These are phyloP conservation scores for Lyophyllum decastes DNA, from an alignment of 768 basidiomycete genomes.

Conservation along the genomic window DNA sequence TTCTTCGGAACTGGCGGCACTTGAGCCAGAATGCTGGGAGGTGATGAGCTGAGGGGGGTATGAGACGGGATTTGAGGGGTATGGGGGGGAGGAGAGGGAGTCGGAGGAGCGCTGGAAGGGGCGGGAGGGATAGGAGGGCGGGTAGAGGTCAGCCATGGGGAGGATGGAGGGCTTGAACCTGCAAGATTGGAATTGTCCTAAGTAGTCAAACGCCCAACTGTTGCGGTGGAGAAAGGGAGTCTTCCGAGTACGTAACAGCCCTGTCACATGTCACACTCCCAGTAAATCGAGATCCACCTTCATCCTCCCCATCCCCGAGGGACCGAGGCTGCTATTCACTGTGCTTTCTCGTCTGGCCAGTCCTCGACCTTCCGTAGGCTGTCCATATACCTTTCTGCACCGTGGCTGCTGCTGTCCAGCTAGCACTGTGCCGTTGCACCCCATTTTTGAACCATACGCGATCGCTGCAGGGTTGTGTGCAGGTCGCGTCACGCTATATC, in stretches of 20 bases:
- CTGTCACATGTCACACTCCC: constrained; percentile 22
- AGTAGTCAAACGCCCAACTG: constrained; percentile 26
- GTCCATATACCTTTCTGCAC: neutral
- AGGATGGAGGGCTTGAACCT: constrained; percentile 22
- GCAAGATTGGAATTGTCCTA: constrained; percentile 21
- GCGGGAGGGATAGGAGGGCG: constrained; percentile 41
- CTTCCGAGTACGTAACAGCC: constrained; percentile 46
- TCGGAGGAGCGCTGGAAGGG: constrained; percentile 33
- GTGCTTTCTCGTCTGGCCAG: neutral
- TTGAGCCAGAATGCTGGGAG: constrained; percentile 41
- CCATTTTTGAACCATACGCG: constrained; percentile 1
- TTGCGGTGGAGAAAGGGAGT: constrained; percentile 46
- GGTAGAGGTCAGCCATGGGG: constrained; percentile 61
- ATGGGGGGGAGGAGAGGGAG: constrained; percentile 33
- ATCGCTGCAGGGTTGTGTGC: constrained; percentile 11
- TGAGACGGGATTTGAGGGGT: constrained; percentile 29
- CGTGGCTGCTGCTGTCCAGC: neutral
- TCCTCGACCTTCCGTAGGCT: neutral
- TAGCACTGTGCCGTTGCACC: neutral
- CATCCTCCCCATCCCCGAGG: constrained; percentile 32
- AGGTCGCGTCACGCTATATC: constrained; percentile 19
- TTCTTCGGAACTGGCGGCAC: constrained; percentile 45
- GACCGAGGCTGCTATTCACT: constrained; percentile 31
- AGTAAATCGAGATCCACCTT: constrained; percentile 20
- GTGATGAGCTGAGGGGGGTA: constrained; percentile 38